Conservation (phyloP, 768 basidiomycete genomes). For the Calocybe indica region DNA sequence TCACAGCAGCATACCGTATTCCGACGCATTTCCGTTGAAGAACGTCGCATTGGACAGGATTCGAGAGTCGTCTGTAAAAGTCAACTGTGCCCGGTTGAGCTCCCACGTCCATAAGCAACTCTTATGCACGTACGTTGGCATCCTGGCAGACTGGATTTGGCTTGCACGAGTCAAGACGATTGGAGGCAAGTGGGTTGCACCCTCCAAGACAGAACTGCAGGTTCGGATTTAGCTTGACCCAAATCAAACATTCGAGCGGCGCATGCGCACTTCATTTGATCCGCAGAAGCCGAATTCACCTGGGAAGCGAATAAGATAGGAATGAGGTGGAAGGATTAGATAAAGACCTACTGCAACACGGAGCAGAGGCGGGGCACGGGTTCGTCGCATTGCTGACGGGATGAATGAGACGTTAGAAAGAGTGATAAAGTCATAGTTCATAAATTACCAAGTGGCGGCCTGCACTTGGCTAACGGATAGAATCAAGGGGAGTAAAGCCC, state of each 20-base stretch:
- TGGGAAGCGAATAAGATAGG: constrained; percentile 10
- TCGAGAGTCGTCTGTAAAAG: constrained; percentile 59
- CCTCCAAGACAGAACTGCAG: constrained; percentile 76
- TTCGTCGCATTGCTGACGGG: constrained; percentile 34
- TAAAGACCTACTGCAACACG: constrained; percentile 45
- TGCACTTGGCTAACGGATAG: constrained; percentile 5
- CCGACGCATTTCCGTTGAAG: constrained; percentile 70
- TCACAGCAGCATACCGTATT: constrained; percentile 42
- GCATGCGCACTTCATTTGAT: constrained; percentile 30
- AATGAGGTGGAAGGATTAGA: not conserved
- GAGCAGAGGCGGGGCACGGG: constrained; percentile 36
- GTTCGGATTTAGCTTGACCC: not conserved
- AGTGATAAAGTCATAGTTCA: no score
- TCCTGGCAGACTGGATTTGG: constrained; percentile 70
- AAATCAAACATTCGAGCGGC: not conserved
- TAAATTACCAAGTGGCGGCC: constrained; percentile 10
- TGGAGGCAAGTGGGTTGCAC: constrained; percentile 75
- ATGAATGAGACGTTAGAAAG: no score
- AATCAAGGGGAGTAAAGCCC: constrained; percentile 9
- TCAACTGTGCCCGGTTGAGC: constrained; percentile 33
- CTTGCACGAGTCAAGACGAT: constrained; percentile 56
- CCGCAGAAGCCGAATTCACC: constrained; percentile 55
- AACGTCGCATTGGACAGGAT: constrained; percentile 59
- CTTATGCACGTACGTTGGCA: constrained; percentile 37
- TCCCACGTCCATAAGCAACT: constrained; percentile 2